Conservation (phyloP, 768 basidiomycete genomes). For the Lactarius sanguifluus region DNA sequence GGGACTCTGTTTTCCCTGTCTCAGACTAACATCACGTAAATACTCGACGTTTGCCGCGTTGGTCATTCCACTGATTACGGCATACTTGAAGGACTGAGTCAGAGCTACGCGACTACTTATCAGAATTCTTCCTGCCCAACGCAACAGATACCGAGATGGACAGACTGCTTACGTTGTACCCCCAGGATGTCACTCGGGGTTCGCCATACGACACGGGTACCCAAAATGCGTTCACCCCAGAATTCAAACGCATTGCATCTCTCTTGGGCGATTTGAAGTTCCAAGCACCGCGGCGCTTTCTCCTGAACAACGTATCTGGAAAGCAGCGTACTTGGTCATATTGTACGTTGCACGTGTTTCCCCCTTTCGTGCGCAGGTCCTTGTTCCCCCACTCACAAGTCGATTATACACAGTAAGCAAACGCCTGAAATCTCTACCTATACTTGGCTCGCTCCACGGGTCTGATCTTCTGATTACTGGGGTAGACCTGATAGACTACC, state of each 20-base stretch:
- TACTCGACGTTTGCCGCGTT: background rate
- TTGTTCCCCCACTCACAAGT: background rate
- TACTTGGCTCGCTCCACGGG: conserved; percentile 33
- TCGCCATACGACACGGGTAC: conserved; percentile 36
- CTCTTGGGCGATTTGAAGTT: conserved; percentile 40
- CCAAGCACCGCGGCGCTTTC: conserved; percentile 39
- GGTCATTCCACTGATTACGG: background rate
- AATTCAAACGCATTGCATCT: conserved; percentile 44
- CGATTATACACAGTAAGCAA: conserved; percentile 37
- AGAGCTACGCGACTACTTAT: conserved; percentile 23
- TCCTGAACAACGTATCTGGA: conserved; percentile 36
- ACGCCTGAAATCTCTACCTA: conserved; percentile 34
- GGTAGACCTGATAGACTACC: conserved; percentile 24
- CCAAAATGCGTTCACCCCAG: conserved; percentile 34
- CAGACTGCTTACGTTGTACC: conserved; percentile 22
- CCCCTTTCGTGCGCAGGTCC: background rate
- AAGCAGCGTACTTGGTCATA: conserved; percentile 39
- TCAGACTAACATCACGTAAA: conserved; percentile 34
- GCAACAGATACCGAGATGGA: conserved; percentile 20
- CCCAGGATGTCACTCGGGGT: conserved; percentile 29
- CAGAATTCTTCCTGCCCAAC: conserved; percentile 4
- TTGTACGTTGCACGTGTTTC: conserved; percentile 33
- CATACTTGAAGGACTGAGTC: conserved; percentile 20
- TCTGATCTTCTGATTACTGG: conserved; percentile 15
- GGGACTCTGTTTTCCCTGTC: conserved; percentile 31